Evolutionary conservation across 2,329 filamentous ascomycete species (phyloP), one percentile per base, ranked within the genome.

Genomic region (Cadophora gregata): DNA sequence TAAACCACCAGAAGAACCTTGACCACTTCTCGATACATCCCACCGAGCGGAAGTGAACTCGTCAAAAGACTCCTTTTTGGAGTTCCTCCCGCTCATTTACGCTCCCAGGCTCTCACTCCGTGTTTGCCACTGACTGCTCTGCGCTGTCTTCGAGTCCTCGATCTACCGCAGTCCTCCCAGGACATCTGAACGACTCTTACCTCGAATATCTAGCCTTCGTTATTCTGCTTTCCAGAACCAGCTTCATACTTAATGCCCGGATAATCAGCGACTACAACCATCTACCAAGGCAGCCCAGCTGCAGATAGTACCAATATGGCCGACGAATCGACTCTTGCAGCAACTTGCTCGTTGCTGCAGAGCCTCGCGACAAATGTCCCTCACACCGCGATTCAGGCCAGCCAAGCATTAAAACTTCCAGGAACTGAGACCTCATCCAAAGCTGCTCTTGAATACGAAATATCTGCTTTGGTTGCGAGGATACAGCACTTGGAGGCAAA

Each of bases 401-500:
- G 62, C 45, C 71, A 71, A 53, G 70, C 66, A 71, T 84, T 95
- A 76, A 86, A 85, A 69, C 85, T 98, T 27, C 94, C 95, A 16
- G 96, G 96, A 66, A 85, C 87, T 66, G 86, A 93, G 67, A 90
- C 87, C 53, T 80, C 87, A 42, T 90, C 90, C 72, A 98, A 98
- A 81, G 84, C 86, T 72, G 85, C 85, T 36, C 87, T 98, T 68
- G 93, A 98, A 81, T 84, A 85, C 67, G 95, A 98, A 81, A 86
- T 99, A 66, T 87, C 90, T 60, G 90, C 92, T 64, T 86, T 98
- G 70, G 87, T 90, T 67, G 82, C 89, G 69, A 86, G 96, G 72
- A 88, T 98, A 72, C 91, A 93, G 71, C 88, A 90, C 71, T 87
- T 98, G 73, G 94, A 98, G 82, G 88, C 88, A 73, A 90, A 90